These are phyloP conservation scores for Morella rubra DNA, from an alignment of 306 rosid genomes.

Conservation along the genomic window DNA sequence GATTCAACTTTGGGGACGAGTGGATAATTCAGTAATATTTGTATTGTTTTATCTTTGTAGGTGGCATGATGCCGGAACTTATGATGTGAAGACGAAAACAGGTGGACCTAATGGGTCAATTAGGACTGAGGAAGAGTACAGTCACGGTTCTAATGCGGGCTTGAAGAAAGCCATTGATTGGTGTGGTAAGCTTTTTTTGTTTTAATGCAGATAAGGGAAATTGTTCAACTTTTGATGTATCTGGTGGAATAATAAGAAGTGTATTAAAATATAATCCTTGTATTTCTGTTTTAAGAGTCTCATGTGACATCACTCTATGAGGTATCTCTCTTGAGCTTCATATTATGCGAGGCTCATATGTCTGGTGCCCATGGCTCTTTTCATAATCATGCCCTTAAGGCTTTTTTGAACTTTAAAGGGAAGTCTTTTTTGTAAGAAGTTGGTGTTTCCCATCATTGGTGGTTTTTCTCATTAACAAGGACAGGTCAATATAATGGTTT, in stretches of 20 bases:
- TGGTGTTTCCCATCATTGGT: neutral
- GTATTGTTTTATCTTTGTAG: conserved; percentile 31
- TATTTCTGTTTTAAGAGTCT: neutral
- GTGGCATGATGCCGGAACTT: conserved; percentile 99
- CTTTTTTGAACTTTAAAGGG: neutral
- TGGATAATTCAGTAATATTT: neutral
- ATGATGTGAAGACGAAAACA: conserved; percentile 65
- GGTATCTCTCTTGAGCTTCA: neutral
- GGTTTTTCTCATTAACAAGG: neutral
- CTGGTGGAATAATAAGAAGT: neutral
- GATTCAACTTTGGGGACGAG: neutral
- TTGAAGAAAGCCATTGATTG: conserved; percentile 86
- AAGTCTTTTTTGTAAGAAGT: neutral
- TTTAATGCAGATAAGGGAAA: too few relatives aligned
- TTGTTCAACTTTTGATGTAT: neutral
- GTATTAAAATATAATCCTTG: neutral
- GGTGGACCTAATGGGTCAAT: conserved; percentile 96
- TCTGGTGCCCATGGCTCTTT: neutral
- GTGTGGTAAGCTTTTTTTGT: conserved; percentile 49
- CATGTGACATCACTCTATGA: neutral
- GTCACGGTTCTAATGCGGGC: conserved; percentile 78
- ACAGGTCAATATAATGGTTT: neutral
- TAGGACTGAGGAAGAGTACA: conserved; percentile 77
- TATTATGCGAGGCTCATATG: neutral
- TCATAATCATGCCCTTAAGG: neutral